phyloP scores from a whole-genome alignment of 352 stramenopile species.

The Globisporangium solare region DNA sequence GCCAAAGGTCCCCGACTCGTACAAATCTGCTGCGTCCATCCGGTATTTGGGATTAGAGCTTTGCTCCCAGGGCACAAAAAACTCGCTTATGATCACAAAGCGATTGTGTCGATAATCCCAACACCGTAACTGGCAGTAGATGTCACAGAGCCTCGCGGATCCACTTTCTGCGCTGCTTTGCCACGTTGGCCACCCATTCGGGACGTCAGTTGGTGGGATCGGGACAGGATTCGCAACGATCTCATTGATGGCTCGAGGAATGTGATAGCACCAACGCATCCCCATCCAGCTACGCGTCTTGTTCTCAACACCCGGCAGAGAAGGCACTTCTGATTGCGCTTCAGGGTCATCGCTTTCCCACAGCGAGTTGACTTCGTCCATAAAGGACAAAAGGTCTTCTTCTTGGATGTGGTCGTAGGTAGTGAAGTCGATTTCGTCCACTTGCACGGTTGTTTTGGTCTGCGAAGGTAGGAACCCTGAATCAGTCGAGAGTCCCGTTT shows the following conservation, averaged over 20 bases:
- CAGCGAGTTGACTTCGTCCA: constrained; percentile 52
- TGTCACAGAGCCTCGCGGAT: constrained; percentile 46
- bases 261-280: constrained; percentile 78
- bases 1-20: constrained; percentile 55
- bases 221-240: constrained; percentile 57
- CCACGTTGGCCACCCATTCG: constrained; percentile 61
- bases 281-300: constrained; percentile 69
- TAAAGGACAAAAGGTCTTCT: constrained; percentile 33
- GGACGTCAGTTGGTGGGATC: constrained; percentile 49
- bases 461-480: neutral
- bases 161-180: constrained; percentile 26
- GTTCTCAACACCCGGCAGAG: constrained; percentile 28
- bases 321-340: constrained; percentile 14
- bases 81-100: constrained; percentile 56
- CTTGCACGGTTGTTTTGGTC: constrained; percentile 7
- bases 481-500: constrained; percentile 33
- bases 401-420: constrained; percentile 17
- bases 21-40: constrained; percentile 16
- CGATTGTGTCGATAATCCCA: constrained; percentile 51
- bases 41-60: constrained; percentile 6
- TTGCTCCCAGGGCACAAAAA: constrained; percentile 72
- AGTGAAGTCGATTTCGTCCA: constrained; percentile 24
- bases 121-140: constrained; percentile 67
- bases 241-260: constrained; percentile 49
- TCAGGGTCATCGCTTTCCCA: constrained; percentile 33